Evolutionary conservation across 441 rosid genomes (phyloP).

Genomic region (Pelargonium australe): DNA sequence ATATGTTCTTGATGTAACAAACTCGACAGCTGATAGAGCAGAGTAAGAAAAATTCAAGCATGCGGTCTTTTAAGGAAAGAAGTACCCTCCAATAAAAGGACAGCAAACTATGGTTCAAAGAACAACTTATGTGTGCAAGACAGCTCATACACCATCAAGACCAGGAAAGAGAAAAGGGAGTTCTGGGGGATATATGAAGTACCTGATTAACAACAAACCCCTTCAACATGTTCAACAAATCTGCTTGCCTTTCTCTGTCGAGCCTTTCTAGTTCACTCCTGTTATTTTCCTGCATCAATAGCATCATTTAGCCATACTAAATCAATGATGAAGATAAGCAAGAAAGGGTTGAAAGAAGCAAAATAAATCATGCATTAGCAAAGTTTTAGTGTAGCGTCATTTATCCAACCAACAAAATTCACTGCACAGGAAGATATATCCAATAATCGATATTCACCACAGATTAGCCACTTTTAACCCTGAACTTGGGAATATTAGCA

Average conservation of each 20-base stretch:
- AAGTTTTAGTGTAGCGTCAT: not conserved
- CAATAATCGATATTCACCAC: not conserved
- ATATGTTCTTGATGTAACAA: too few species aligned
- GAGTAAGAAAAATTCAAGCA: not conserved
- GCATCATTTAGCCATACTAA: slow-evolving; percentile 22
- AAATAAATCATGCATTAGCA: not conserved
- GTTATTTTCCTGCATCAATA: slow-evolving; percentile 65
- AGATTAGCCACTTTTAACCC: not conserved
- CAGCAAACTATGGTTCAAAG: not conserved
- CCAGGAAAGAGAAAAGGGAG: not conserved
- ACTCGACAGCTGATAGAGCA: not conserved
- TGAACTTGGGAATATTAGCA: not conserved
- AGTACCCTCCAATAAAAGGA: not conserved
- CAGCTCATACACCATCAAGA: not conserved
- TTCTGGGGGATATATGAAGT: slow-evolving; percentile 6
- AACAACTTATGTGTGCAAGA: too few species aligned
- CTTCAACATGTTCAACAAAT: slow-evolving; percentile 78
- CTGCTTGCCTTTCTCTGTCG: slow-evolving; percentile 66
- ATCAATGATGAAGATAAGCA: slow-evolving; percentile 11
- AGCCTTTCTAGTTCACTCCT: slow-evolving; percentile 77
- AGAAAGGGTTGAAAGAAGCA: not conserved
- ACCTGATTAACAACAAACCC: slow-evolving; percentile 94
- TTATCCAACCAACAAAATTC: not conserved
- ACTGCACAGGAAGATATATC: not conserved
- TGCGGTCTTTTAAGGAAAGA: too few species aligned